These are phyloP conservation scores for Cicer pinnatifidum DNA, from an alignment of 306 rosid genomes.

Conservation along the genomic window DNA sequence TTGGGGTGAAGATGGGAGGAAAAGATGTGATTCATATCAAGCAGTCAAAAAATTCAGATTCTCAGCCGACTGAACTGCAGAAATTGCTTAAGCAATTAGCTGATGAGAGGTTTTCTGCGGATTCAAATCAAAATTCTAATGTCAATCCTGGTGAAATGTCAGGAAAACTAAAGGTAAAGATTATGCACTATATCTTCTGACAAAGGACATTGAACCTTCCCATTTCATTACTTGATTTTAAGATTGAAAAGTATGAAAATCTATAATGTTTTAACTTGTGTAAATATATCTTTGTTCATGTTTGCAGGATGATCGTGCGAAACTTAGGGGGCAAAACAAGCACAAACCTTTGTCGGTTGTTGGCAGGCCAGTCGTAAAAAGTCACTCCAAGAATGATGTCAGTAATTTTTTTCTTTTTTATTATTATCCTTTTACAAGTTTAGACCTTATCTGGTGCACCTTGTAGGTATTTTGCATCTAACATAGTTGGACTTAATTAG, in stretches of 20 bases:
- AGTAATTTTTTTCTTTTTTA: slow-evolving; percentile 40
- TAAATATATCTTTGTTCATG: slow-evolving; percentile 32
- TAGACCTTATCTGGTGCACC: slow-evolving; percentile 9
- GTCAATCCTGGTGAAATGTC: slow-evolving; percentile 48
- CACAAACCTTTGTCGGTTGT: slow-evolving; percentile 47
- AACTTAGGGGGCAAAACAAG: slow-evolving; percentile 45
- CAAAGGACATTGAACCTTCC: not conserved
- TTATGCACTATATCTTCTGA: not conserved
- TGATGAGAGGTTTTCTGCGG: slow-evolving; percentile 68
- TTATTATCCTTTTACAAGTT: not conserved
- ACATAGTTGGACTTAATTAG: slow-evolving; percentile 15
- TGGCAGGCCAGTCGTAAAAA: slow-evolving; percentile 54
- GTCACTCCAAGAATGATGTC: slow-evolving; percentile 71
- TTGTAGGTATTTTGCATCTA: slow-evolving; percentile 26
- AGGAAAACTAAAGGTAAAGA: slow-evolving; percentile 58
- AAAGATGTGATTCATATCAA: slow-evolving; percentile 79
- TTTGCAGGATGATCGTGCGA: slow-evolving; percentile 56
- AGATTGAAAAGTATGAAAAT: slow-evolving; percentile 16
- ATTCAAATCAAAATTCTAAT: slow-evolving; percentile 46
- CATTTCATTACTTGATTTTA: slow-evolving; percentile 1
- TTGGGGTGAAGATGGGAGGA: slow-evolving; percentile 97
- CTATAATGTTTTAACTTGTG: not conserved
- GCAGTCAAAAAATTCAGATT: slow-evolving; percentile 67
- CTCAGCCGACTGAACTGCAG: slow-evolving; percentile 68
- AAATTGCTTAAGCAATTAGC: slow-evolving; percentile 74